Conservation (phyloP, 148 eudicot species). For the Persicaria tinctoria region DNA sequence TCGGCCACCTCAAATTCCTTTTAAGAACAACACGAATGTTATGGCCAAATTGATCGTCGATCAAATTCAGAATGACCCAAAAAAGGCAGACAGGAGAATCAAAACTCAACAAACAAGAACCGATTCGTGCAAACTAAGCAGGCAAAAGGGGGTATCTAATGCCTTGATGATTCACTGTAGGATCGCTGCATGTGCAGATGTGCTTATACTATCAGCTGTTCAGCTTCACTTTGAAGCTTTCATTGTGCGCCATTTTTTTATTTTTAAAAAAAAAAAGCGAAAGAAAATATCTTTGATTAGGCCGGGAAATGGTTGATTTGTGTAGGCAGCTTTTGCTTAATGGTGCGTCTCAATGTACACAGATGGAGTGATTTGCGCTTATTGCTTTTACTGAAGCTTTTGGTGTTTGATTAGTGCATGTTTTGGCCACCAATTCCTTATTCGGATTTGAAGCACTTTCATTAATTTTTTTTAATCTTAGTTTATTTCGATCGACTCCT, state of each 20-base stretch:
- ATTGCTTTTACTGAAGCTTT: neutral
- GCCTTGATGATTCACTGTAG: neutral
- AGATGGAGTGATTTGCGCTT: conserved; percentile 8
- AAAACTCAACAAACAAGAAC: neutral
- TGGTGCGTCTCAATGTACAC: neutral
- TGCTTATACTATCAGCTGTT: neutral
- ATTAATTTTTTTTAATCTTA: neutral
- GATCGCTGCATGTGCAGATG: neutral
- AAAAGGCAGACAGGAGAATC: neutral
- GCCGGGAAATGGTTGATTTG: neutral
- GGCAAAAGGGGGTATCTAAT: too few relatives aligned
- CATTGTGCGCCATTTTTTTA: too few relatives aligned
- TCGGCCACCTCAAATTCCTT: neutral
- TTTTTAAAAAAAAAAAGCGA: too few relatives aligned
- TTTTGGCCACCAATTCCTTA: neutral
- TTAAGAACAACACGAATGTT: neutral
- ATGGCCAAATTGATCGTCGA: neutral
- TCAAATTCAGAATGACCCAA: too few relatives aligned
- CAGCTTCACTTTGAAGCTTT: neutral
- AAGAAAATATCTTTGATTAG: neutral
- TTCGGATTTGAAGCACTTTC: neutral
- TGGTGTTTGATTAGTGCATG: conserved; percentile 5
- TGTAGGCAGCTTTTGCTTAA: neutral
- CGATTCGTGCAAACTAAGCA: neutral
- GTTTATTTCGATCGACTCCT: too few relatives aligned